Conservation (phyloP, 78 protist genomes). For the Dictyostelium intermedium region DNA sequence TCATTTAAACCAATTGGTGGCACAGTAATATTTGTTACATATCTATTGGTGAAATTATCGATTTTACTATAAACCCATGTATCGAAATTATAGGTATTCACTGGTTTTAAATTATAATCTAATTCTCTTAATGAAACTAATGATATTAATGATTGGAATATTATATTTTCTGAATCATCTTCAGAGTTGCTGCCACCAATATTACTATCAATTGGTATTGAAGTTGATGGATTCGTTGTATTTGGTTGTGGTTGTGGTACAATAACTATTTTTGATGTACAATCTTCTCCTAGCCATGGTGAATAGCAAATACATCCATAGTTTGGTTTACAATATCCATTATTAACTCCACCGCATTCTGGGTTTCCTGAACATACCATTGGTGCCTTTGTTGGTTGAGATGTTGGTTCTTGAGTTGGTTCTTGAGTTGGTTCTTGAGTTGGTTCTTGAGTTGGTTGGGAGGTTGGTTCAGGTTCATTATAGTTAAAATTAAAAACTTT, state of each 20-base stretch:
- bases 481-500: neutral
- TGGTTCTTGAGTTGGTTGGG: neutral
- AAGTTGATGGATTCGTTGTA: neutral
- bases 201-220: neutral
- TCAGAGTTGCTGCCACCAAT: too few relatives aligned
- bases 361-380: neutral
- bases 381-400: neutral
- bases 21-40: neutral
- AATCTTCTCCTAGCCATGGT: neutral
- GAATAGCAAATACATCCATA: conserved; percentile 2
- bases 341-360: neutral
- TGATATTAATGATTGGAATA: neutral
- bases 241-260: neutral
- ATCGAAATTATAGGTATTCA: neutral
- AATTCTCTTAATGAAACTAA: neutral
- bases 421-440: neutral
- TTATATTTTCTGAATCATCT: neutral
- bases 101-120: neutral
- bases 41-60: neutral
- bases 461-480: neutral
- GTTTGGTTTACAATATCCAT: conserved; percentile 16
- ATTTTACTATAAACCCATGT: neutral
- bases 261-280: neutral
- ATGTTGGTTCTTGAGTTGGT: neutral
- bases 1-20: neutral